Percentiles rank a stretch among this genome's conserved stretches.
Conservation (phyloP, 1,139 yeast genomes). For the Lodderomyces elongisporus region DNA sequence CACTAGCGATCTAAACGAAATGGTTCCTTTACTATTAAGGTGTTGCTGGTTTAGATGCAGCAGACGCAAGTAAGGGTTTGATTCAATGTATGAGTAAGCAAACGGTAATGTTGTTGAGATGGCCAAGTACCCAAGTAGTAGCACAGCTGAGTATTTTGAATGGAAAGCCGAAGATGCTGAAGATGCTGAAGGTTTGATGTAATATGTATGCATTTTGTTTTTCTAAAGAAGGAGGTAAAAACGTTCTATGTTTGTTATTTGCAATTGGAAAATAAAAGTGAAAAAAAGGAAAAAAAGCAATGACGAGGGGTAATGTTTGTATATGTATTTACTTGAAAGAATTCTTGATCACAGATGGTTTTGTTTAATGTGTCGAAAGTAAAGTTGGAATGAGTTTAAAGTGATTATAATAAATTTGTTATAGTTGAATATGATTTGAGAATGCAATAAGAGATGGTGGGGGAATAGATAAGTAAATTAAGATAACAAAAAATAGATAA, state of each 20-base stretch:
- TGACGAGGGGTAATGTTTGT: too few relatives aligned
- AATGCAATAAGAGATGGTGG: too few relatives aligned
- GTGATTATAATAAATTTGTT: too few relatives aligned
- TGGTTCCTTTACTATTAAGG: conserved; percentile 26
- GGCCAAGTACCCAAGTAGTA: conserved; percentile 38
- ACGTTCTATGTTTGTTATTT: neutral
- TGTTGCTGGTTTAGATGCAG: conserved; percentile 9
- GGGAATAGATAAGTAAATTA: too few relatives aligned
- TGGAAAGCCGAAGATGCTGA: neutral
- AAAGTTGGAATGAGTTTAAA: too few relatives aligned
- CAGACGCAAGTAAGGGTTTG: conserved; percentile 9
- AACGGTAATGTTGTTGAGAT: conserved; percentile 41
- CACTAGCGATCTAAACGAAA: conserved; percentile 35
- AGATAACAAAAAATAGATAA: too few relatives aligned
- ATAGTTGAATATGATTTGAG: too few relatives aligned
- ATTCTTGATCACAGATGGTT: too few relatives aligned
- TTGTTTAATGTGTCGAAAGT: too few relatives aligned
- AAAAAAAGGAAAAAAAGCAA: too few relatives aligned
- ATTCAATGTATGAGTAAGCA: conserved; percentile 39
- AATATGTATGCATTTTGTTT: conserved; percentile 3
- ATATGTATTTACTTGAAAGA: too few relatives aligned
- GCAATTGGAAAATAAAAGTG: too few relatives aligned
- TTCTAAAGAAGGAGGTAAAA: neutral
- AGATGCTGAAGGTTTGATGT: conserved; percentile 1
- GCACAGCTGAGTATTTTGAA: conserved; percentile 20